Percentiles rank a stretch among this genome's conserved stretches.
phyloP scores from a whole-genome alignment of 768 basidiomycete species.

The Russula compacta region DNA sequence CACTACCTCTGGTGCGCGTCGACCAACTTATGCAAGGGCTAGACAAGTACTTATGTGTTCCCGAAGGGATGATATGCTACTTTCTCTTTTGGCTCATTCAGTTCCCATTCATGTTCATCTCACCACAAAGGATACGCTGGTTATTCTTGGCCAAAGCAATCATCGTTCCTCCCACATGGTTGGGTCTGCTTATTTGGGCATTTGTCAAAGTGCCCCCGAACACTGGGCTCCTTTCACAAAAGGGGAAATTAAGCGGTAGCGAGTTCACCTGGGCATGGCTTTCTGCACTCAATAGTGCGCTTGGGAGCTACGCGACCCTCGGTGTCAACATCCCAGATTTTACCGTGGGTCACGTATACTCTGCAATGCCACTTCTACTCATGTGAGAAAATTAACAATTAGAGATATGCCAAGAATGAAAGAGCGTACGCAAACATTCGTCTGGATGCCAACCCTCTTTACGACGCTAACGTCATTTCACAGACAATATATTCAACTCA shows the following conservation, averaged over 20 bases:
- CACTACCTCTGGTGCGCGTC: constrained; percentile 45
- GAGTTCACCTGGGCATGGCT: constrained; percentile 73
- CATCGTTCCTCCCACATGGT: constrained; percentile 35
- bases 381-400: background rate
- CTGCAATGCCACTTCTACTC: background rate
- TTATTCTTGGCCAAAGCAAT: constrained; percentile 60
- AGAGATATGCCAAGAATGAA: constrained; percentile 68
- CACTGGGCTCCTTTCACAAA: constrained; percentile 48
- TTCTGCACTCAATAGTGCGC: constrained; percentile 61
- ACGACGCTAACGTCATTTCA: background rate
- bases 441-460: background rate
- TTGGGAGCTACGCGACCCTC: constrained; percentile 66
- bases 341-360: constrained; percentile 33
- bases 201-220: constrained; percentile 55
- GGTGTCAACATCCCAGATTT: constrained; percentile 84
- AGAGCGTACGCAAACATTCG: constrained; percentile 37
- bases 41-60: background rate
- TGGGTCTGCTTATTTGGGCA: constrained; percentile 29
- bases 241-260: constrained; percentile 43
- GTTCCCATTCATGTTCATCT: constrained; percentile 65
- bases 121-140: constrained; percentile 68
- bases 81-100: constrained; percentile 73
- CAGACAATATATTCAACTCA: constrained; percentile 65
- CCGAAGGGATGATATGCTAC: constrained; percentile 60
- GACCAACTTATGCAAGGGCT: background rate